Conservation (phyloP, 2,329 filamentous ascomycete genomes). For the Rutstroemia sydowiana region DNA sequence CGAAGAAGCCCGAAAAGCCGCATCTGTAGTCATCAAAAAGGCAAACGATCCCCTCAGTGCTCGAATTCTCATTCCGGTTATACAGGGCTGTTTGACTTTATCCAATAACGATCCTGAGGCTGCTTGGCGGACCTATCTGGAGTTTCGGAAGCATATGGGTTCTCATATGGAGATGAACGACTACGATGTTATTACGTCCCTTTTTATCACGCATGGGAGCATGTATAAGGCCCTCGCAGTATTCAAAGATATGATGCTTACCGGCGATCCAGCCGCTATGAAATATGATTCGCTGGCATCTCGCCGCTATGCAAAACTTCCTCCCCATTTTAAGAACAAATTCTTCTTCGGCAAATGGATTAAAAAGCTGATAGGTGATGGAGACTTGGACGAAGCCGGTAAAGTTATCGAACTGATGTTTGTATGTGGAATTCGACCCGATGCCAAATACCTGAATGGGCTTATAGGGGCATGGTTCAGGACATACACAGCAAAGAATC, state of each 20-base stretch:
- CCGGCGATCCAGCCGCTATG: conserved; percentile 10
- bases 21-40: conserved; percentile 44
- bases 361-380: conserved; percentile 69
- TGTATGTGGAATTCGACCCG: conserved; percentile 56
- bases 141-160: conserved; percentile 54
- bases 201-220: conserved; percentile 60
- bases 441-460: conserved; percentile 73
- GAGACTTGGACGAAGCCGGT: conserved; percentile 62
- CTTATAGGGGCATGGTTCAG: conserved; percentile 74
- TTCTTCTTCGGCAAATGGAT: conserved; percentile 88
- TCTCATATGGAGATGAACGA: conserved; percentile 59
- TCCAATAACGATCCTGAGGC: conserved; percentile 42
- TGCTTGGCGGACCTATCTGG: conserved; percentile 62
- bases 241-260: conserved; percentile 80
- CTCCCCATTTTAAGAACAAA: conserved; percentile 53
- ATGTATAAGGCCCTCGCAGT: conserved; percentile 63
- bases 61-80: conserved; percentile 59
- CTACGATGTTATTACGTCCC: conserved; percentile 67
- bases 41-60: conserved; percentile 39
- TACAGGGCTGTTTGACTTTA: conserved; percentile 51
- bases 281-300: conserved; percentile 19
- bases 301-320: conserved; percentile 31
- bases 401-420: conserved; percentile 72
- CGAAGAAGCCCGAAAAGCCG: conserved; percentile 50
- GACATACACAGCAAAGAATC: conserved; percentile 45